These are phyloP conservation scores for Ophiognomonia clavigignenti-juglandacearum DNA, from an alignment of 2,329 filamentous ascomycete genomes.

Conservation along the genomic window DNA sequence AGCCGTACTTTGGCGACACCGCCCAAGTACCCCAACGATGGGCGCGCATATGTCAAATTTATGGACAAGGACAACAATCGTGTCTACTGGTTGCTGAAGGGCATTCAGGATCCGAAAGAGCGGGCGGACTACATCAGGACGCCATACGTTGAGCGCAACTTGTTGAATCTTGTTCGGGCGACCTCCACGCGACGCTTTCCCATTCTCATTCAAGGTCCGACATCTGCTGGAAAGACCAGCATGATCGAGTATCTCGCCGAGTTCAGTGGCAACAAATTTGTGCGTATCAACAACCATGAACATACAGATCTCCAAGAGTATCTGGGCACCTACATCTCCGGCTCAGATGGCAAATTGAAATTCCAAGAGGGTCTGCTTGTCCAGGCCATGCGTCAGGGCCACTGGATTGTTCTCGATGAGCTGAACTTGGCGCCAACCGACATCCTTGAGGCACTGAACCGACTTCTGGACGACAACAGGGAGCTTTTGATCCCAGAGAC, in stretches of 20 bases:
- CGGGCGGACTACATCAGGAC: constrained; percentile 94
- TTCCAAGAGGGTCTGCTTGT: constrained; percentile 95
- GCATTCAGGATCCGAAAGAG: constrained; percentile 59
- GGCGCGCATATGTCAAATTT: constrained; percentile 74
- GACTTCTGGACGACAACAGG: constrained; percentile 90
- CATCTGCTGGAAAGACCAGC: constrained; percentile 95
- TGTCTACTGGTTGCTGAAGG: constrained; percentile 87
- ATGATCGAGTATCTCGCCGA: constrained; percentile 99
- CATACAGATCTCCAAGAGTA: constrained; percentile 99
- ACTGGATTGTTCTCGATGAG: constrained; percentile 98
- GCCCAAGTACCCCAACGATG: constrained; percentile 72
- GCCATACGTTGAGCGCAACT: constrained; percentile 87
- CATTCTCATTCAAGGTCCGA: constrained; percentile 92
- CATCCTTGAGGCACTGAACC: constrained; percentile 92
- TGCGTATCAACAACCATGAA: constrained; percentile 99
- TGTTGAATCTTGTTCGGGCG: constrained; percentile 90
- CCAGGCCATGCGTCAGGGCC: constrained; percentile 83
- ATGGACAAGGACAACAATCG: constrained; percentile 58
- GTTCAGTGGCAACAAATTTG: constrained; percentile 92
- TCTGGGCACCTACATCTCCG: constrained; percentile 87
- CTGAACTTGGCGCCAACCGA: constrained; percentile 95
- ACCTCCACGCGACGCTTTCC: constrained; percentile 90
- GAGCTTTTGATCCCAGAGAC: constrained; percentile 96
- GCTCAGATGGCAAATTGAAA: constrained; percentile 72
- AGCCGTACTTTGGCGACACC: constrained; percentile 70